Conservation (phyloP, 116 monocot genomes). For the Zostera marina region DNA sequence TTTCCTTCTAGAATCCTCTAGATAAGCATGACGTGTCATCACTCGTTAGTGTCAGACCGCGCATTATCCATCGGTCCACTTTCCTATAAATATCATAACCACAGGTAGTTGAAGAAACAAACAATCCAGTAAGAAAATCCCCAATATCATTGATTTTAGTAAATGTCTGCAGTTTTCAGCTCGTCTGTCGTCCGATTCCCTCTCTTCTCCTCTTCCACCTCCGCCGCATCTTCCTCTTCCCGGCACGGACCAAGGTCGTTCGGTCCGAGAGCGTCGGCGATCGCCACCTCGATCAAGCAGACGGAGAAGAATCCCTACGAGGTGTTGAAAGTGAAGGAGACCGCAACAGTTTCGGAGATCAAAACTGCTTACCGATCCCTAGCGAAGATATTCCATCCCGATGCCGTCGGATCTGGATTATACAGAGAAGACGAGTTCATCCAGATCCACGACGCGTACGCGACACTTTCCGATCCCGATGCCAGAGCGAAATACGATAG, state of each 20-base stretch:
- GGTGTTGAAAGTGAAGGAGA: constrained; percentile 26
- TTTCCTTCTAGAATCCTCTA: no score
- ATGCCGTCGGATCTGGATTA: constrained; percentile 10
- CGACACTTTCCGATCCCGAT: constrained; percentile 25
- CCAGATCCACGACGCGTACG: constrained; percentile 42
- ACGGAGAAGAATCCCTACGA: constrained; percentile 22
- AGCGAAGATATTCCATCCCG: constrained; percentile 47
- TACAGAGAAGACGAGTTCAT: constrained; percentile 18
- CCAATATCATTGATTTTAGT: no score
- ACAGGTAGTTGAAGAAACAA: no score
- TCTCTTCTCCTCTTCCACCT: not conserved
- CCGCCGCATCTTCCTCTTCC: not conserved
- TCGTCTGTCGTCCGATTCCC: no score
- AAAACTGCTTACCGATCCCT: constrained; percentile 49
- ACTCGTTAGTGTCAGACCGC: no score
- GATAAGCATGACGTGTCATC: no score
- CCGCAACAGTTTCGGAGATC: constrained; percentile 32
- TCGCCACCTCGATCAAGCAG: not conserved
- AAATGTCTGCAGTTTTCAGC: no score
- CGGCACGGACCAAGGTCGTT: not conserved
- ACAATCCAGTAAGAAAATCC: no score
- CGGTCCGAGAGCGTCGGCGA: not conserved
- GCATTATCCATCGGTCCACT: no score
- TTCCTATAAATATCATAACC: no score
- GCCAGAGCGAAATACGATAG: constrained; percentile 18